Conservation (phyloP, 2,329 filamentous ascomycete species). For the Aspergillus sp. region DNA sequence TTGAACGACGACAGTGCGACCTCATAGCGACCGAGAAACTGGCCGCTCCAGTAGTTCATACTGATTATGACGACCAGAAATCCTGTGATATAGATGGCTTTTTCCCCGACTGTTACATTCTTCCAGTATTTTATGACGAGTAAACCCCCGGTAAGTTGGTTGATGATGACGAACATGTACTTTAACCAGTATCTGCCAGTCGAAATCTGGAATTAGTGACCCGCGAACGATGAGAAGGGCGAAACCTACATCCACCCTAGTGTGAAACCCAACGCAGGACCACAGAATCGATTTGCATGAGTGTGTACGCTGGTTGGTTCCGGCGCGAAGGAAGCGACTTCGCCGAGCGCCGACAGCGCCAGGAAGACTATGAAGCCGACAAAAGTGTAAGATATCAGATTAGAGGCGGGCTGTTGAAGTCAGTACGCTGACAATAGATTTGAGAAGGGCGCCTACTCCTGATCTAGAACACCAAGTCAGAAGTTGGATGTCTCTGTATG, state of each 20-base stretch:
- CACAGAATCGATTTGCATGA: constrained; percentile 77
- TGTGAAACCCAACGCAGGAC: constrained; percentile 78
- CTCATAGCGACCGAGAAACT: constrained; percentile 69
- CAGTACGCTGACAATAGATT: not conserved
- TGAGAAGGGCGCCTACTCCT: constrained; percentile 27
- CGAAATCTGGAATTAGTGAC: constrained; percentile 1
- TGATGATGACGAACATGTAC: constrained; percentile 83
- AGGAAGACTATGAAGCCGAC: constrained; percentile 66
- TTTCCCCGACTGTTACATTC: constrained; percentile 66
- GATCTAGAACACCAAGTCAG: constrained; percentile 24
- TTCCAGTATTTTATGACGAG: constrained; percentile 81
- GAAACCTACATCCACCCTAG: constrained; percentile 67
- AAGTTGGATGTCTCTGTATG: not conserved
- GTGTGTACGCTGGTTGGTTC: constrained; percentile 76
- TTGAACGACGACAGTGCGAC: constrained; percentile 64
- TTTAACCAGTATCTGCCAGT: constrained; percentile 62
- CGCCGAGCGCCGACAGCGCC: constrained; percentile 76
- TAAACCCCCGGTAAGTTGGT: constrained; percentile 77
- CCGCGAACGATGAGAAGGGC: not conserved
- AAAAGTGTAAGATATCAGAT: constrained; percentile 43
- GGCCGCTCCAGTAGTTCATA: constrained; percentile 71
- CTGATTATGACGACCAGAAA: constrained; percentile 64
- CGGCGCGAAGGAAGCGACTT: constrained; percentile 81
- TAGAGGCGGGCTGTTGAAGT: constrained; percentile 36
- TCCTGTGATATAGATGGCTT: constrained; percentile 76